Evolutionary conservation across 495 filamentous ascomycete species (phyloP).

Genomic region (Tetracladium setigerum): DNA sequence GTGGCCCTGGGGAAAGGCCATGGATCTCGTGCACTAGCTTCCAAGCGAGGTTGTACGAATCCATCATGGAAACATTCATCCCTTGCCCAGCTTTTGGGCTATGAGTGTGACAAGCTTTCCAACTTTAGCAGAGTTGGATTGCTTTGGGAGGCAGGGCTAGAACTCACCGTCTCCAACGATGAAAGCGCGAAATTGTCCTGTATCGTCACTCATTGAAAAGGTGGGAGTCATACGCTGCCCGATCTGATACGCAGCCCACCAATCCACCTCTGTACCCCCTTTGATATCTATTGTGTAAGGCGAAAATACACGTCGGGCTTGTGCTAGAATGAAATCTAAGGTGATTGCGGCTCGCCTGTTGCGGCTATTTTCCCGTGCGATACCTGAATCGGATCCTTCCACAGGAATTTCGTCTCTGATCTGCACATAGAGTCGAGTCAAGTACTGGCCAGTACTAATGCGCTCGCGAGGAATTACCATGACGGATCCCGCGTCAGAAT

Average conservation of each 20-base stretch:
- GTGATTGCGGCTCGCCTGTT: conserved; percentile 31
- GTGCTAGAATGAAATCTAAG: conserved; percentile 32
- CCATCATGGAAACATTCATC: conserved; percentile 32
- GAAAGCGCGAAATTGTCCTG: conserved; percentile 16
- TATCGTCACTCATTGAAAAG: conserved; percentile 17
- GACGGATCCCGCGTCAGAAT: conserved; percentile 31
- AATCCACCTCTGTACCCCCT: conserved; percentile 20
- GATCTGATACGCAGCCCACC: conserved; percentile 31
- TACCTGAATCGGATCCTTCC: conserved; percentile 20
- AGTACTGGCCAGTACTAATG: conserved; percentile 29
- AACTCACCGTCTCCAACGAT: conserved; percentile 22
- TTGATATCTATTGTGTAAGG: conserved; percentile 40
- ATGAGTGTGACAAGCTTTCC: conserved; percentile 27
- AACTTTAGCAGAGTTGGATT: neutral
- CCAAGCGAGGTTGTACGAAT: conserved; percentile 30
- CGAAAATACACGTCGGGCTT: conserved; percentile 33
- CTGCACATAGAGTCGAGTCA: conserved; percentile 27
- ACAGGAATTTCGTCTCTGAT: conserved; percentile 29
- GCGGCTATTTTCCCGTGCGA: conserved; percentile 12
- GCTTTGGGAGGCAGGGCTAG: neutral
- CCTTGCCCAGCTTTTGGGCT: conserved; percentile 31
- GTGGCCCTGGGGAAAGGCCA: conserved; percentile 21
- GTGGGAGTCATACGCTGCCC: conserved; percentile 27
- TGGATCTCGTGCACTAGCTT: conserved; percentile 23
- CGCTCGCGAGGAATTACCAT: conserved; percentile 31